phyloP scores from a whole-genome alignment of 371 early-diverging fungal genomes.

The Apophysomyces ossiformis region DNA sequence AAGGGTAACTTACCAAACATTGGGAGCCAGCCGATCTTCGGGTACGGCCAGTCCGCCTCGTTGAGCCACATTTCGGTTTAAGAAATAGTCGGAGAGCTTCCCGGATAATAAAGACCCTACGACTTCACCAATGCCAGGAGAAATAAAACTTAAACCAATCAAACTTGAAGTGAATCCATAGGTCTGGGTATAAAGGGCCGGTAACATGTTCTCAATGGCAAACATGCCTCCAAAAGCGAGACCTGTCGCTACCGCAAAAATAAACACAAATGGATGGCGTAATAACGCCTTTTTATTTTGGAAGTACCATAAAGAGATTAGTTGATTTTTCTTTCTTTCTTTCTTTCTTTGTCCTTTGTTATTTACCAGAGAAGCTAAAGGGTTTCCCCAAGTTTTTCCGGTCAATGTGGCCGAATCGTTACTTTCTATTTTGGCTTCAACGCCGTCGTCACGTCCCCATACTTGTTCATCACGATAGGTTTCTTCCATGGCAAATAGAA shows the following conservation, averaged over 20 bases:
- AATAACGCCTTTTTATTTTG: slow-evolving; percentile 38
- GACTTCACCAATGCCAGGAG: slow-evolving; percentile 59
- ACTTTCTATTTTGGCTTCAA: slow-evolving; percentile 13
- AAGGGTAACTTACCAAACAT: slow-evolving; percentile 45
- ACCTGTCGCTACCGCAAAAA: slow-evolving; percentile 58
- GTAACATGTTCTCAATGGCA: slow-evolving; percentile 55
- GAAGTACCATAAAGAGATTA: background rate
- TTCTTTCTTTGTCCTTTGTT: too few species aligned
- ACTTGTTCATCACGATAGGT: slow-evolving; percentile 61
- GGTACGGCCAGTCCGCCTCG: slow-evolving; percentile 54
- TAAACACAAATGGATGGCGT: slow-evolving; percentile 57
- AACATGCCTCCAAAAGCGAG: slow-evolving; percentile 64
- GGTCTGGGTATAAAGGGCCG: slow-evolving; percentile 33
- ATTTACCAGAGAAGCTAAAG: slow-evolving; percentile 39
- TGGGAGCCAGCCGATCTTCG: slow-evolving; percentile 60
- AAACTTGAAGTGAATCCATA: slow-evolving; percentile 43
- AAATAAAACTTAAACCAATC: slow-evolving; percentile 48
- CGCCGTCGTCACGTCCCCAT: slow-evolving; percentile 32
- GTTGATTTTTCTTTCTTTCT: too few species aligned
- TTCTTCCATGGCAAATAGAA: slow-evolving; percentile 70
- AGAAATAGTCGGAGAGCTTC: slow-evolving; percentile 53
- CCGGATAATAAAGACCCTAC: slow-evolving; percentile 60
- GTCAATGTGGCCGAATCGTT: slow-evolving; percentile 20
- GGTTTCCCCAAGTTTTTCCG: slow-evolving; percentile 36
- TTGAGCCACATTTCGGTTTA: slow-evolving; percentile 48